Evolutionary conservation across 192 early-diverging fungal genomes (phyloP).

Genomic region (Lunasporangiospora selenospora): DNA sequence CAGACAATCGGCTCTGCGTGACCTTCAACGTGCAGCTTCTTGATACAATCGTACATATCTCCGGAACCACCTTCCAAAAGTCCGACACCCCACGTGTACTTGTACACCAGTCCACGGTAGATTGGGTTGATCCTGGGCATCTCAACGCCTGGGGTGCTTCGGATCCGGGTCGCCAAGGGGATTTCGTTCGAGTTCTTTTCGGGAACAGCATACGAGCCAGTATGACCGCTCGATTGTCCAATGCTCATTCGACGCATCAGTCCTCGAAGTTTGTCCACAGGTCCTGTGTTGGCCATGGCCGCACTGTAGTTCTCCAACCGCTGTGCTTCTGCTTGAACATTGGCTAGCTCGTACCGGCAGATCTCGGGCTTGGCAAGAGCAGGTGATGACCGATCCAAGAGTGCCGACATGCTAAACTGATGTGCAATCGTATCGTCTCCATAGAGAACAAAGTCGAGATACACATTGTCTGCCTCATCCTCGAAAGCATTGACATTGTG

Average conservation of each 20-base stretch:
- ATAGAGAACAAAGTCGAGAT: slow-evolving; percentile 71
- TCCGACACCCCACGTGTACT: slow-evolving; percentile 60
- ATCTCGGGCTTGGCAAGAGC: slow-evolving; percentile 58
- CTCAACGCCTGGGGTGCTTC: slow-evolving; percentile 57
- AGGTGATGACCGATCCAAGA: slow-evolving; percentile 54
- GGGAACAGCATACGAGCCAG: slow-evolving; percentile 24
- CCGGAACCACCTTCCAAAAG: slow-evolving; percentile 41
- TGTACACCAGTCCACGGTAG: slow-evolving; percentile 51
- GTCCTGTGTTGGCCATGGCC: slow-evolving; percentile 20
- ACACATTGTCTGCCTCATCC: slow-evolving; percentile 63
- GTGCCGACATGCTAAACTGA: slow-evolving; percentile 59
- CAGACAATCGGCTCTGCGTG: slow-evolving; percentile 33
- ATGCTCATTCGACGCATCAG: slow-evolving; percentile 42
- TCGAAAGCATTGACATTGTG: slow-evolving; percentile 82
- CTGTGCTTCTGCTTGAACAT: slow-evolving; percentile 65
- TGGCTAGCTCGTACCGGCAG: slow-evolving; percentile 66
- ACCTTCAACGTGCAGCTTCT: slow-evolving; percentile 59
- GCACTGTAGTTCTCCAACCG: slow-evolving; percentile 53
- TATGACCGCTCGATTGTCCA: slow-evolving; percentile 2
- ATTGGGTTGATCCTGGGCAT: slow-evolving; percentile 59
- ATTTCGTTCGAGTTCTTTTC: slow-evolving; percentile 40
- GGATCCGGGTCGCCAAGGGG: slow-evolving; percentile 32
- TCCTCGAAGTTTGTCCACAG: slow-evolving; percentile 42
- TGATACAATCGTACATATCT: slow-evolving; percentile 62
- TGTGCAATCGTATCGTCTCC: slow-evolving; percentile 63